Base-by-base conservation (phyloP, 495 filamentous ascomycete genomes). In the Penicillium cosmopolitanum region DNA sequence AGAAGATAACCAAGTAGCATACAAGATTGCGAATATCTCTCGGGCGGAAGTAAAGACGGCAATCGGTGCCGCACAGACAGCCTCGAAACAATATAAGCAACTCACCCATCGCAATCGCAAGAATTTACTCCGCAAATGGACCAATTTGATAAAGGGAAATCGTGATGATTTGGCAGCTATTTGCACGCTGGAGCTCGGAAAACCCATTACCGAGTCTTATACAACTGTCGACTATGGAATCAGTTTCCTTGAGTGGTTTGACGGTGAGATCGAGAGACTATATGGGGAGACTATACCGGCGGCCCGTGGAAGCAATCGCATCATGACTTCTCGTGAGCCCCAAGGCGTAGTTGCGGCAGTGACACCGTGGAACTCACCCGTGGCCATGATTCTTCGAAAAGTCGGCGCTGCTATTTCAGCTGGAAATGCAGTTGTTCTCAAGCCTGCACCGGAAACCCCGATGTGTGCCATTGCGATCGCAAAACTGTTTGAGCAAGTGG, bases 31-130 rank as follows among this genome's bases (percentile, higher is more conserved):
- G 11, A 34, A 51, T 34, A 16, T 51, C 23, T n/a, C 23, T 18
- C 48, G 48, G 13, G 23, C 5, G 4, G 48, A 51, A 28, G 48
- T 34, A 6, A 28, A 34, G 13, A 19, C 48, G 12, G 18, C 48
- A 18, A 51, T 51, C 48, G 48, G 13, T n/a, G 25, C 16, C 48
- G 48, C 48, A 28, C 48, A 51, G 21, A 51, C 13, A 31, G 25
- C 5, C 74, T 88, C 19, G 84, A 87, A 51, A 6, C 19, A 18
- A 16, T 61, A 55, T 31, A 31, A 55, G n/a, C 25, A 51, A 15
- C 53, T 46, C 12, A 36, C 51, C 12, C 28, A 44, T 13, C 58
- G 58, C 15, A 43, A 55, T n/a, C 51, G 58, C 7, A 40, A 34
- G 6, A 38, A 13, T 16, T 43, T 55, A 10, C 44, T 61, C 15